phyloP scores from a whole-genome alignment of 23 red algal species.

The Chondrus crispus region DNA sequence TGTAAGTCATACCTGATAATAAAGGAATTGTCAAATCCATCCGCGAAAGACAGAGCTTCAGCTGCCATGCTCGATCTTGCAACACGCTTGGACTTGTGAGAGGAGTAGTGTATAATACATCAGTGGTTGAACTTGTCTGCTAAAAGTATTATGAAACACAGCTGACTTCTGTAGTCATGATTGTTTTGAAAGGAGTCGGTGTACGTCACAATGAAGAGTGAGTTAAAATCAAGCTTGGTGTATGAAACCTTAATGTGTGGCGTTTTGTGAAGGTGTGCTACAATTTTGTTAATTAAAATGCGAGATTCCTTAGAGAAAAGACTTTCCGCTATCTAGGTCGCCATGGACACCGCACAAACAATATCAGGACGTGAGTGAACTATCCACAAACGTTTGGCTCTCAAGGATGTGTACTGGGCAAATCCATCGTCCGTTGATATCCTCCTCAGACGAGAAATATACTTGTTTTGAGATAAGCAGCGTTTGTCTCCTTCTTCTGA shows the following conservation, averaged over 20 bases:
- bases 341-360: neutral
- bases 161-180: neutral
- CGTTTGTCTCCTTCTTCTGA: no score
- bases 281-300: neutral
- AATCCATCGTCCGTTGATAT: no score
- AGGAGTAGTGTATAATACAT: neutral
- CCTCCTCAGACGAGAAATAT: no score
- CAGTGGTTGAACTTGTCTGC: neutral
- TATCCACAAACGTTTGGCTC: neutral
- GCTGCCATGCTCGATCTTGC: neutral
- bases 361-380: neutral
- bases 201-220: neutral
- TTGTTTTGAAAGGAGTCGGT: conserved; percentile 1
- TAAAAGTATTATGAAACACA: neutral
- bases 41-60: conserved; percentile 2
- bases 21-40: conserved; percentile 6
- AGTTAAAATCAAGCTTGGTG: neutral
- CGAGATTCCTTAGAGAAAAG: neutral
- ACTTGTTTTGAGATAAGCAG: no score
- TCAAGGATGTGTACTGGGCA: no score
- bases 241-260: neutral
- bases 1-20: conserved; percentile 18
- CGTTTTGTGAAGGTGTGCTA: no score
- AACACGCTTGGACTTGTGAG: neutral
- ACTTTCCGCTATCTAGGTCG: neutral